Evolutionary conservation across 2,329 filamentous ascomycete genomes (phyloP).

Genomic region (Stemphylium lycopersici): DNA sequence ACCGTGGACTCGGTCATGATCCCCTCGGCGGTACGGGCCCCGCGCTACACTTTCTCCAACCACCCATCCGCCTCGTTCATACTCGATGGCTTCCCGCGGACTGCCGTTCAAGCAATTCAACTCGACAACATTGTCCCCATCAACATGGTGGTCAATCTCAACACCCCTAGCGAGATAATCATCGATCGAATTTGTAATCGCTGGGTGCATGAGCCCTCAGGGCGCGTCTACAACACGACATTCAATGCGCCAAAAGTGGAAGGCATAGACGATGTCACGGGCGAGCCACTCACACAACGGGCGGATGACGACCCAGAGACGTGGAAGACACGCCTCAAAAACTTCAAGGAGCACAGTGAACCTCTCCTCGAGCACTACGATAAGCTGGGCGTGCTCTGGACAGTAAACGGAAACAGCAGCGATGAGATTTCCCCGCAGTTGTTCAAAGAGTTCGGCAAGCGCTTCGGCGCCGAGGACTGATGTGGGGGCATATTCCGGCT

Average conservation of each 20-base stretch:
- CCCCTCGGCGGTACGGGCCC: constrained; percentile 45
- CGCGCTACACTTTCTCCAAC: constrained; percentile 61
- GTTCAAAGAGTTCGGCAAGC: constrained; percentile 77
- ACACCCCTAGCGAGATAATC: constrained; percentile 85
- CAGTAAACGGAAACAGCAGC: constrained; percentile 85
- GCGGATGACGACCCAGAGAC: constrained; percentile 86
- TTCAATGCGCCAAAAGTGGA: constrained; percentile 85
- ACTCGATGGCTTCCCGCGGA: constrained; percentile 94
- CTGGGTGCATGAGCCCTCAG: constrained; percentile 91
- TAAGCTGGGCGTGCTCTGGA: constrained; percentile 80
- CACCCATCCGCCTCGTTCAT: constrained; percentile 86
- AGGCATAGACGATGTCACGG: constrained; percentile 88
- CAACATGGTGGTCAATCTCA: constrained; percentile 87
- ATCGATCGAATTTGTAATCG: constrained; percentile 87
- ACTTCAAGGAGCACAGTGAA: constrained; percentile 86
- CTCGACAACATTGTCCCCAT: constrained; percentile 87
- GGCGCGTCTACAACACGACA: constrained; percentile 91
- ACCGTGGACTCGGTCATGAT: constrained; percentile 52
- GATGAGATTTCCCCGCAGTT: constrained; percentile 96
- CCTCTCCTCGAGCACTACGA: constrained; percentile 90
- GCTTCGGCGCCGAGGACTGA: constrained; percentile 62
- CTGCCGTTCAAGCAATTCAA: constrained; percentile 75
- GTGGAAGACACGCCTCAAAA: constrained; percentile 78
- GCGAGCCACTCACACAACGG: constrained; percentile 81
- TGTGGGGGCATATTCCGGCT: constrained; percentile 5